Conservation (phyloP, 176 grass and related monocot genomes). For the Tillandsia leiboldiana region DNA sequence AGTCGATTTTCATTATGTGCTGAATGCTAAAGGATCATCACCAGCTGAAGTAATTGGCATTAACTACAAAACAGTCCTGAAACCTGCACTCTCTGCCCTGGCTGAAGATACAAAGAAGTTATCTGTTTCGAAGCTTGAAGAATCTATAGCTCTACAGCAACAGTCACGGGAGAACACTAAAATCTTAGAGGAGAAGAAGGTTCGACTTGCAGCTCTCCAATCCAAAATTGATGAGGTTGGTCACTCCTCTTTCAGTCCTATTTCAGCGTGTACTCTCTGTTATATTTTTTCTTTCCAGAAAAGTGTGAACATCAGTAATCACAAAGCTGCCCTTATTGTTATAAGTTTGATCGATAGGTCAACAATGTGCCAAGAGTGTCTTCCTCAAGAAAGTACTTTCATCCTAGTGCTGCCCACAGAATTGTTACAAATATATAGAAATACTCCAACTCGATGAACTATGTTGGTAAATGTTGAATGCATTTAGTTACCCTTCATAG, state of each 20-base stretch:
- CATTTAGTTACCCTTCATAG: not conserved
- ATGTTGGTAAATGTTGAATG: not conserved
- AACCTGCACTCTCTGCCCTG: slow-evolving; percentile 48
- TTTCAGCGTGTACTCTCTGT: too few relatives aligned
- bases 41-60: slow-evolving; percentile 50
- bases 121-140: slow-evolving; percentile 40
- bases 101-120: slow-evolving; percentile 45
- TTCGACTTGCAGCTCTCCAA: slow-evolving; percentile 32
- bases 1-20: slow-evolving; percentile 56
- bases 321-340: too few relatives aligned
- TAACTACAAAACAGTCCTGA: slow-evolving; percentile 56
- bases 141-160: slow-evolving; percentile 45
- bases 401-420: not conserved
- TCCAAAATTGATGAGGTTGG: slow-evolving; percentile 46
- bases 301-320: too few relatives aligned
- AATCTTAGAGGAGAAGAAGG: slow-evolving; percentile 53
- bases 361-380: too few relatives aligned
- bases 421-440: not conserved
- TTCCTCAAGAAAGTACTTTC: not conserved
- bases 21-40: slow-evolving; percentile 63
- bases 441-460: not conserved
- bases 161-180: slow-evolving; percentile 43
- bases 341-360: too few relatives aligned
- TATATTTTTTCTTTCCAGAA: too few relatives aligned
- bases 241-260: not conserved